A percentile compares a stretch with the other conserved stretches of the same genome.
phyloP scores from a whole-genome alignment of 1,284 basidiomycete genomes.

The Naganishia liquefaciens region DNA sequence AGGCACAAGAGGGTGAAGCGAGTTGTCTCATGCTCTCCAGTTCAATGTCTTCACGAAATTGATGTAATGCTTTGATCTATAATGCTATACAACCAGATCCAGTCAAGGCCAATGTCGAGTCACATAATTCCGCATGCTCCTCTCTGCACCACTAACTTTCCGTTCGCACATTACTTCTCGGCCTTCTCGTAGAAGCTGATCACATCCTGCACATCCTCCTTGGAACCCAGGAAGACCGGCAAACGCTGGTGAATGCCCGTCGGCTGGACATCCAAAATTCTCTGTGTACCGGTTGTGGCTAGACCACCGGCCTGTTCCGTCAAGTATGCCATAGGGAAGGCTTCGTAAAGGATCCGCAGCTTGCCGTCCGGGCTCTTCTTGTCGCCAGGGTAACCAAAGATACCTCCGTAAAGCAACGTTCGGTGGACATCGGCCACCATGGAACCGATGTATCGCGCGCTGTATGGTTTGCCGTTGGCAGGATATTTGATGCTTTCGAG shows the following conservation, averaged over 20 bases:
- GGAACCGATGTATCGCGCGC: constrained; percentile 94
- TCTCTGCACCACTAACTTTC: neutral
- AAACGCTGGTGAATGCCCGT: constrained; percentile 88
- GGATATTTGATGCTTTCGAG: constrained; percentile 95
- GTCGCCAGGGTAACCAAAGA: constrained; percentile 97
- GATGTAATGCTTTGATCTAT: neutral
- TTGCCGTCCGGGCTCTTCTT: constrained; percentile 92
- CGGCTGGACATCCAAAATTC: constrained; percentile 91
- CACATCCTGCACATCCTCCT: constrained; percentile 89
- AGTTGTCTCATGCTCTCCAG: no score
- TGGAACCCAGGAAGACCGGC: constrained; percentile 90
- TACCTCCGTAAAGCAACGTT: constrained; percentile 90
- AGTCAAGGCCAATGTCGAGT: constrained; percentile 1
- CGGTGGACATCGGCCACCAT: constrained; percentile 70
- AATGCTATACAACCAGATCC: constrained; percentile 24
- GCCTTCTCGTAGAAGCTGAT: constrained; percentile 70
- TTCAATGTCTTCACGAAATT: no score
- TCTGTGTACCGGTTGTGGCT: constrained; percentile 87
- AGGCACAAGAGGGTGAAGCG: no score
- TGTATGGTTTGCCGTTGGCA: constrained; percentile 74
- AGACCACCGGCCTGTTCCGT: constrained; percentile 96
- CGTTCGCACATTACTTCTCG: neutral
- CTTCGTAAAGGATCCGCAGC: constrained; percentile 92
- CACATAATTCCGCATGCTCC: neutral
- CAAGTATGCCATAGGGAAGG: constrained; percentile 98